A percentile compares a stretch with the other conserved stretches of the same genome.
phyloP scores from a whole-genome alignment of 75 land plant species.

The Isoetes taiwanensis region DNA sequence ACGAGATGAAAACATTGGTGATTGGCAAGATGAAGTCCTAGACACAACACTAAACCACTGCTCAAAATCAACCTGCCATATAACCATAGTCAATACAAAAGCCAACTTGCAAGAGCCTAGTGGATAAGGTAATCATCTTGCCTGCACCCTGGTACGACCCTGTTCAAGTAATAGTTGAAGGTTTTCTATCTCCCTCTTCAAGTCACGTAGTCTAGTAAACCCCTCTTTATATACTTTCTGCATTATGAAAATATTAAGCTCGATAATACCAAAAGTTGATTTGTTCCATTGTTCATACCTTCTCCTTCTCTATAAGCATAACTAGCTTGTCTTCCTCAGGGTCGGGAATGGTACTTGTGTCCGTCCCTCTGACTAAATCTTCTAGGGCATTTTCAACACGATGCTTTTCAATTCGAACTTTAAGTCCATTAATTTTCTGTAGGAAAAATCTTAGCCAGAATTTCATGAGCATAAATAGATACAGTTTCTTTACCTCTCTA shows the following conservation, averaged over 20 bases:
- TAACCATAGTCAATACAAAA: background rate
- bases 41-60: conserved; percentile 8
- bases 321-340: conserved; percentile 20
- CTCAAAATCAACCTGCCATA: conserved; percentile 11
- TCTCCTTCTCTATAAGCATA: conserved; percentile 17
- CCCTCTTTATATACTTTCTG: conserved; percentile 21
- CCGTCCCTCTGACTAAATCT: background rate
- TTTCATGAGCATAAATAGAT: background rate
- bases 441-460: background rate
- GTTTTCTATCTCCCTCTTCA: conserved; percentile 24
- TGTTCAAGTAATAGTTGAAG: conserved; percentile 17
- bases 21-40: background rate
- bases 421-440: conserved; percentile 17
- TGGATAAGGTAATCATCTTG: background rate
- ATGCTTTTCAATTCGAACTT: conserved; percentile 17
- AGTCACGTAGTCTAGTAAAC: conserved; percentile 17
- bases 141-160: conserved; percentile 11
- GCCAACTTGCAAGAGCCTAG: background rate
- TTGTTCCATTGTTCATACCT: conserved; percentile 12
- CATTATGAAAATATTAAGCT: background rate
- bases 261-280: background rate
- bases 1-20: too few relatives aligned
- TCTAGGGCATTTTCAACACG: conserved; percentile 19
- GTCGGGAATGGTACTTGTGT: background rate
- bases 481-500: conserved; percentile 11